phyloP scores from a whole-genome alignment of 768 basidiomycete species.

The Tylopilus rubrobrunneus region DNA sequence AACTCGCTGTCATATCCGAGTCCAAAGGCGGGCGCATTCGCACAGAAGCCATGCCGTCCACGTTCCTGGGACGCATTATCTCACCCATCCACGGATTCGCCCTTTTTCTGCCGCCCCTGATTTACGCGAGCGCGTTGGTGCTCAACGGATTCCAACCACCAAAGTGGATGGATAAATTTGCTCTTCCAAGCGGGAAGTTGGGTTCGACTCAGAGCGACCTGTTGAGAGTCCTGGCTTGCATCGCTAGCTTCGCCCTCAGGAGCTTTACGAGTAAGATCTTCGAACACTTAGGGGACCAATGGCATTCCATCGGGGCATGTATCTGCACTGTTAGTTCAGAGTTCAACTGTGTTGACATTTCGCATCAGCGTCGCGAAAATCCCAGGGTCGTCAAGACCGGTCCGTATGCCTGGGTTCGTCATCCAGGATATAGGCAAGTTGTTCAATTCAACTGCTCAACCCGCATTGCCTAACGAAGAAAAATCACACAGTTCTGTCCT shows the following conservation, averaged over 20 bases:
- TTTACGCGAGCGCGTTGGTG: constrained; percentile 22
- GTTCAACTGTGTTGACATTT: not conserved
- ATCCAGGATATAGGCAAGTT: constrained; percentile 29
- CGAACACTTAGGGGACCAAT: constrained; percentile 25
- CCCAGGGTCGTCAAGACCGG: constrained; percentile 29
- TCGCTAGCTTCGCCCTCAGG: constrained; percentile 9
- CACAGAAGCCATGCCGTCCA: constrained; percentile 11
- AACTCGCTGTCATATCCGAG: not conserved
- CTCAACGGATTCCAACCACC: constrained; percentile 28
- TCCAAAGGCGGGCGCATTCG: constrained; percentile 16
- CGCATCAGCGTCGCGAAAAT: constrained; percentile 26
- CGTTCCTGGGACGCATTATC: constrained; percentile 21
- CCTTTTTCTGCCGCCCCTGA: constrained; percentile 15
- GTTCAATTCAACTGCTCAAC: not conserved
- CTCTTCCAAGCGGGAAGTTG: constrained; percentile 9
- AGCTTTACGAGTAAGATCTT: not conserved
- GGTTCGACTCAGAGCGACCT: constrained; percentile 10
- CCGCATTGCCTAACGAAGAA: not conserved
- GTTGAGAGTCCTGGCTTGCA: constrained; percentile 19
- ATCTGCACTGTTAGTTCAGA: not conserved
- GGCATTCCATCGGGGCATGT: constrained; percentile 25
- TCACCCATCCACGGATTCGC: constrained; percentile 24
- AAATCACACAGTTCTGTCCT: constrained; percentile 13
- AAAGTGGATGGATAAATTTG: constrained; percentile 25
- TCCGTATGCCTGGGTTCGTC: constrained; percentile 33